phyloP scores from a whole-genome alignment of 1,284 basidiomycete genomes.

The Erythrobasidium hasegawianum region DNA sequence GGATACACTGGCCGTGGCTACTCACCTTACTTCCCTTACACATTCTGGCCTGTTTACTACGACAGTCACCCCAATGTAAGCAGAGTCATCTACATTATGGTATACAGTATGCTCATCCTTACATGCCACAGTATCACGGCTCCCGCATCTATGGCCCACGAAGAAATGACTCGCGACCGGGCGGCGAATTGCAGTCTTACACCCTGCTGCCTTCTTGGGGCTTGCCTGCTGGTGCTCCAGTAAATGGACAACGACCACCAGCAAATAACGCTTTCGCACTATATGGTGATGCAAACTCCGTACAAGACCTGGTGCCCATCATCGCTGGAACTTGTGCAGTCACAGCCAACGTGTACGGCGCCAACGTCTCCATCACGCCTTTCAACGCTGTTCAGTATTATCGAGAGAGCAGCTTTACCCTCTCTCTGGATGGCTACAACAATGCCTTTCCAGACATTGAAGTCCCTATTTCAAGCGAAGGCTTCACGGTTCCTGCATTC shows the following conservation, averaged over 20 bases:
- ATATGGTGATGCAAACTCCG: slow-evolving; percentile 34
- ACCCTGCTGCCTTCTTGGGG: slow-evolving; percentile 20
- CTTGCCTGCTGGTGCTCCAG: not conserved
- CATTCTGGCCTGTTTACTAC: slow-evolving; percentile 31
- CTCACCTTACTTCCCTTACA: slow-evolving; percentile 32
- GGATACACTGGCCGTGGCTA: slow-evolving; percentile 24
- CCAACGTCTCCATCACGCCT: slow-evolving; percentile 14
- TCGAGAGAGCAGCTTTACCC: slow-evolving; percentile 52
- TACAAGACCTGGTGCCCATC: slow-evolving; percentile 31
- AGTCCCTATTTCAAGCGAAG: slow-evolving; percentile 50
- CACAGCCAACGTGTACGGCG: slow-evolving; percentile 9
- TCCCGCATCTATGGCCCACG: slow-evolving; percentile 28
- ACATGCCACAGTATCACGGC: slow-evolving; percentile 21
- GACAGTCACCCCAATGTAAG: slow-evolving; percentile 14
- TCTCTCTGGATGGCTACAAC: slow-evolving; percentile 62
- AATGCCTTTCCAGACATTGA: slow-evolving; percentile 55
- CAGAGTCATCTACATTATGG: not conserved
- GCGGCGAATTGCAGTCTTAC: slow-evolving; percentile 28
- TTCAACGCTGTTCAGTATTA: slow-evolving; percentile 58
- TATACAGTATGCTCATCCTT: not conserved
- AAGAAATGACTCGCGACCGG: slow-evolving; percentile 31
- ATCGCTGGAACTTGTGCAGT: slow-evolving; percentile 27
- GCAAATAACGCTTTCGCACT: slow-evolving; percentile 31
- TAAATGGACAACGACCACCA: slow-evolving; percentile 11
- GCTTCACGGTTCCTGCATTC: slow-evolving; percentile 49